phyloP scores from a whole-genome alignment of 768 basidiomycete species.

The Hygrophorus russula region DNA sequence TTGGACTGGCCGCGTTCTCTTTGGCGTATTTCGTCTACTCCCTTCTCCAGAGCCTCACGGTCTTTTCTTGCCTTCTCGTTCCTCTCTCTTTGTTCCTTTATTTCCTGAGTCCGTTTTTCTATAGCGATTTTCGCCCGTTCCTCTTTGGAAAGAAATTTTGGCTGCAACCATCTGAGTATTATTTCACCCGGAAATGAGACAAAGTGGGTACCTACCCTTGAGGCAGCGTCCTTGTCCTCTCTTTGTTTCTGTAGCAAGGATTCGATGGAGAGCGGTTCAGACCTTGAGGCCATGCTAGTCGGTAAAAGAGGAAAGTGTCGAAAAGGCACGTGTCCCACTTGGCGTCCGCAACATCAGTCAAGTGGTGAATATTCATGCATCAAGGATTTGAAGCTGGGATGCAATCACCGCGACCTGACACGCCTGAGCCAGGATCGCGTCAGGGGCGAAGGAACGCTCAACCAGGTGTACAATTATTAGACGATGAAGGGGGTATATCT shows the following conservation, averaged over 20 bases:
- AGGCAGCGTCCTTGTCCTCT: constrained; percentile 78
- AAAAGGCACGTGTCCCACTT: not conserved
- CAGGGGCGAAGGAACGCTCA: constrained; percentile 44
- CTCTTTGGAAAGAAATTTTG: constrained; percentile 89
- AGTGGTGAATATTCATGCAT: constrained; percentile 4
- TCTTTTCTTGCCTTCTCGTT: constrained; percentile 52
- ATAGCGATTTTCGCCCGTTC: constrained; percentile 86
- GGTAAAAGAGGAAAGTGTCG: not conserved
- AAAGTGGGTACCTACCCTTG: constrained; percentile 50
- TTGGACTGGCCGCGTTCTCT: constrained; percentile 34
- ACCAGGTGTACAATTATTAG: constrained; percentile 42
- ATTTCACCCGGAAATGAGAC: constrained; percentile 2
- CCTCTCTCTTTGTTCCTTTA: constrained; percentile 56
- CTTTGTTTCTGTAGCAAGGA: constrained; percentile 77
- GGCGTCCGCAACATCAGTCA: not conserved
- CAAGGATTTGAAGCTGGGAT: constrained; percentile 16
- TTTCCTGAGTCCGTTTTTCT: constrained; percentile 75
- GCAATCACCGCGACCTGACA: constrained; percentile 44
- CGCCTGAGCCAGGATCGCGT: constrained; percentile 49
- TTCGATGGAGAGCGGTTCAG: constrained; percentile 84
- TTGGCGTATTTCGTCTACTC: constrained; percentile 57
- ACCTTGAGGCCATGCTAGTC: constrained; percentile 30
- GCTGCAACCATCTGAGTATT: constrained; percentile 35
- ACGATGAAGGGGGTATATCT: constrained; percentile 61
- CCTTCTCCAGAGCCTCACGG: constrained; percentile 61